Evolutionary conservation across 2,329 filamentous ascomycete genomes (phyloP), one percentile per base, ranked within the genome.

Genomic region (Penicillium glabrum): DNA sequence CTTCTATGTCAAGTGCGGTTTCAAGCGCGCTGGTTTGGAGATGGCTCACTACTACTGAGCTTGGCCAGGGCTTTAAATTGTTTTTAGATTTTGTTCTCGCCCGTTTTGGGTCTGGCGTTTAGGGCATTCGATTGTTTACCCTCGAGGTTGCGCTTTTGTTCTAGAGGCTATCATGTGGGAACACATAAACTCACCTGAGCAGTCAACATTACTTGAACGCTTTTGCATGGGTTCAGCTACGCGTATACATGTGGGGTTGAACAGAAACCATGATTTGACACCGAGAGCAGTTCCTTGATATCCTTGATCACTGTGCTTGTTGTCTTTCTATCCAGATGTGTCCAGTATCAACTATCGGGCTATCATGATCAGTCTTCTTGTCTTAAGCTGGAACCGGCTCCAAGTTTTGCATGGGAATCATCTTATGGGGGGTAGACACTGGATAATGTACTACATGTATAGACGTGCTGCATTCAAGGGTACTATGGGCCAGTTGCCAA

Each of bases 1-100:
- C 23, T 98, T 99, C 81, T 99, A 99, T 75, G 83, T 96, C 75
- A 98, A 98, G 83, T 98, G 95, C 77, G 93, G 93, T 57, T 98
- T 96, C 77, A 89, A 91, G 77, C 83, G 91, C 60, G 93, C 92
- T 27, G 95, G 95, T 16, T 79, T 97, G 55, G 91, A 99, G 78
- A 98, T 99, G 95, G 92, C 93, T 44, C 91, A 96, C 80, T 96
- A 96, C 78, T 95, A 96, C 73, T 76, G 67, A 67, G 55, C 46
- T 5, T 27, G 54, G 5, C 33, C 21, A 45, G 31, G 26, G 46
- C 54, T 33, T 37, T 23, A 46, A 39, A 27, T 41, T 21, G 11
- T 33, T 58, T 37, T 14, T 27, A 23, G 35, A 37, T 46, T 46
- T 48, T 45, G 46, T 53, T 46, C 27, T 11, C n/a, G 10, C 51